Percentiles rank a stretch among this genome's conserved stretches.
phyloP scores from a whole-genome alignment of 495 filamentous ascomycete species.

The Penicillium coprophilum region DNA sequence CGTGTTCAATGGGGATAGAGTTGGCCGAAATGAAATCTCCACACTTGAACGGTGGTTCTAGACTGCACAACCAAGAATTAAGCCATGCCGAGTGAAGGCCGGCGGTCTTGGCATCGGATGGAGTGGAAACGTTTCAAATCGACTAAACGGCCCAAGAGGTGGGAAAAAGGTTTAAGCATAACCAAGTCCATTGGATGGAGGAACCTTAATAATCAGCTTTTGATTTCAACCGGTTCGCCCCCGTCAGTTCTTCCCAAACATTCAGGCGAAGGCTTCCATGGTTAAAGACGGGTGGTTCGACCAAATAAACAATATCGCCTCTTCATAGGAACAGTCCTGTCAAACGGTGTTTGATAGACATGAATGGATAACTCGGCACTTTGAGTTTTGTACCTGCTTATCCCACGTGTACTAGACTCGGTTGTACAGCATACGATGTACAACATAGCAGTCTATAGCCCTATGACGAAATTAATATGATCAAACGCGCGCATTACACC shows the following conservation, averaged over 20 bases:
- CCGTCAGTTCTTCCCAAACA: conserved; percentile 1
- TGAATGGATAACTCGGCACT: conserved; percentile 6
- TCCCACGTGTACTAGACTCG: not conserved
- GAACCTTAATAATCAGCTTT: not conserved
- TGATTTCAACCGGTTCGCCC: not conserved
- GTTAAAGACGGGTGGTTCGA: not conserved
- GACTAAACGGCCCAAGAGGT: conserved; percentile 2
- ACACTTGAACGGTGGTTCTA: not conserved
- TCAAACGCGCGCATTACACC: not conserved
- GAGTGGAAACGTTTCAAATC: not conserved
- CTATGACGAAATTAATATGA: conserved; percentile 3
- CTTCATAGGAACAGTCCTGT: conserved; percentile 8
- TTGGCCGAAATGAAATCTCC: not conserved
- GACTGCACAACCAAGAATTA: not conserved
- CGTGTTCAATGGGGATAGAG: not conserved
- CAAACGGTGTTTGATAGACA: not conserved
- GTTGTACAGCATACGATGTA: not conserved
- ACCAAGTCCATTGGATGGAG: not conserved
- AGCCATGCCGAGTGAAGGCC: not conserved
- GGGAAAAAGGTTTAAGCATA: not conserved
- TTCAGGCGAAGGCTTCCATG: not conserved
- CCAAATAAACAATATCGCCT: not conserved
- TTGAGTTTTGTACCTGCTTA: conserved; percentile 3
- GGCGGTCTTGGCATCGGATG: not conserved
- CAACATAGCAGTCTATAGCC: not conserved